Conservation (phyloP, 164 flowering plant species). For the Dillenia suffruticosa region DNA sequence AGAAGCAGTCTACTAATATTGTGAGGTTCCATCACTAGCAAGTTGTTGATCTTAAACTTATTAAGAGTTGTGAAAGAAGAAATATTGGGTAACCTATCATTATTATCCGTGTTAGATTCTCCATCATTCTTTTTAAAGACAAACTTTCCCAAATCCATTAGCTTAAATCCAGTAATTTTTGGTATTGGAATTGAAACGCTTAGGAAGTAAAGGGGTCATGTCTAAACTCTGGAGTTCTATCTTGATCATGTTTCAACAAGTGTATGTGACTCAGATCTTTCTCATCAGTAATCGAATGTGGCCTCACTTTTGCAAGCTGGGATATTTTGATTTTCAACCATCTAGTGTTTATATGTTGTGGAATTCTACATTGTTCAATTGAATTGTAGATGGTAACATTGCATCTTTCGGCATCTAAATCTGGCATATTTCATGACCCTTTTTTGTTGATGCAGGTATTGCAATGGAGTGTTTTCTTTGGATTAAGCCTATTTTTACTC, state of each 20-base stretch:
- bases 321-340: no score
- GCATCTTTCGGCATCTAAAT: background rate
- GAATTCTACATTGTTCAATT: background rate
- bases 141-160: no score
- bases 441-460: constrained; percentile 39
- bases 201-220: no score
- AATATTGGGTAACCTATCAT: background rate
- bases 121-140: no score
- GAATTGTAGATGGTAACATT: background rate
- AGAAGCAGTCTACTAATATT: background rate
- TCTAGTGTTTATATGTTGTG: background rate
- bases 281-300: no score
- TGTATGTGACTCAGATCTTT: background rate
- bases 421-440: background rate
- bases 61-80: background rate
- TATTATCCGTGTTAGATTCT: no score
- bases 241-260: background rate
- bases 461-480: constrained; percentile 53
- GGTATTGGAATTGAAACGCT: no score
- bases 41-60: background rate
- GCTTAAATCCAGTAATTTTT: no score
- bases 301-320: no score
- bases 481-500: constrained; percentile 19
- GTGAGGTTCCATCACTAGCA: background rate
- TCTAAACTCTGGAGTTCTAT: no score